Percentiles rank a stretch among this genome's conserved stretches.
Conservation (phyloP, 2,329 filamentous ascomycete species). For the Claviceps quebecensis region DNA sequence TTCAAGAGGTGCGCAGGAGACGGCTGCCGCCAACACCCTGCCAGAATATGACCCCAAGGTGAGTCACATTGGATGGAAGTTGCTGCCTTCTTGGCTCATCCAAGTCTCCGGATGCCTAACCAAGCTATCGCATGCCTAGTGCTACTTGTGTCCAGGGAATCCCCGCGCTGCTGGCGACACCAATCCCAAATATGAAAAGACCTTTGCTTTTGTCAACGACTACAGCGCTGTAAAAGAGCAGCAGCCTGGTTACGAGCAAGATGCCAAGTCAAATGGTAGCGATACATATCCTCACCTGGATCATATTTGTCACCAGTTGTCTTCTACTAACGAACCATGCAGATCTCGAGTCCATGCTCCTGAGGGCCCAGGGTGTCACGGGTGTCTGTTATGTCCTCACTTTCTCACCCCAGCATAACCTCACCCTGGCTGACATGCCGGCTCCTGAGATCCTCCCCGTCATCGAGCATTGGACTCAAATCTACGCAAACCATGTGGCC, state of each 20-base stretch:
- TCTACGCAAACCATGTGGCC: slow-evolving; percentile 73
- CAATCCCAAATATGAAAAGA: slow-evolving; percentile 77
- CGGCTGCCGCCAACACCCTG: slow-evolving; percentile 49
- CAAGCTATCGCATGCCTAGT: slow-evolving; percentile 32
- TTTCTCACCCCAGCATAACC: slow-evolving; percentile 79
- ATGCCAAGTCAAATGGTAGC: slow-evolving; percentile 23
- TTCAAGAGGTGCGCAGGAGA: slow-evolving; percentile 62
- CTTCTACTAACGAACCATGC: not conserved
- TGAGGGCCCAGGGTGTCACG: slow-evolving; percentile 74
- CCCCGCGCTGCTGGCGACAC: slow-evolving; percentile 70
- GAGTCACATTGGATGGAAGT: slow-evolving; percentile 12
- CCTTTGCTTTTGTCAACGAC: slow-evolving; percentile 93
- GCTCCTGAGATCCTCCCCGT: slow-evolving; percentile 65
- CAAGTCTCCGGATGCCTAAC: not conserved
- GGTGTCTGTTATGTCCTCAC: slow-evolving; percentile 96
- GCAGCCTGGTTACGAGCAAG: slow-evolving; percentile 59
- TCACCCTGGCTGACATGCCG: slow-evolving; percentile 83
- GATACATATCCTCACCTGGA: no score
- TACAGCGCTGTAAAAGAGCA: slow-evolving; percentile 93
- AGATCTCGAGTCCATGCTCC: slow-evolving; percentile 62
- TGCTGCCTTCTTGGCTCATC: not conserved
- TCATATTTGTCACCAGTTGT: not conserved
- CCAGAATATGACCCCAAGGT: slow-evolving; percentile 70
- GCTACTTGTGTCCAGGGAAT: slow-evolving; percentile 91
- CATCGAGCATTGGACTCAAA: slow-evolving; percentile 78